A percentile compares a stretch with the other conserved stretches of the same genome.
Evolutionary conservation across 805 yeast genomes (phyloP).

Genomic region (Citeromyces matritensis): DNA sequence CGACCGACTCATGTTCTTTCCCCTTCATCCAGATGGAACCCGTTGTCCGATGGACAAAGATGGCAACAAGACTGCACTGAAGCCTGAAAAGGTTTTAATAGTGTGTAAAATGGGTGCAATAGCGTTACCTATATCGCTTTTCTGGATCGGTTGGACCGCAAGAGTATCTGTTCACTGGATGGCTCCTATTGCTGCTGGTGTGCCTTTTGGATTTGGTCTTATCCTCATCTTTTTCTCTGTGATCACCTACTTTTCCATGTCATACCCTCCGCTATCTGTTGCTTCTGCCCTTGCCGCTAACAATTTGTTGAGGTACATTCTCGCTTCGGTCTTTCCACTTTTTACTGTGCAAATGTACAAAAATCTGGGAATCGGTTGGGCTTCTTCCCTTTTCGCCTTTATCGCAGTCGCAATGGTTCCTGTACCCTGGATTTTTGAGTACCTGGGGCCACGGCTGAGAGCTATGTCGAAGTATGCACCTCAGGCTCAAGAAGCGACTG

Average conservation of each 20-base stretch:
- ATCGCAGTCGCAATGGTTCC: slow-evolving; percentile 59
- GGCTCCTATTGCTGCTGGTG: slow-evolving; percentile 63
- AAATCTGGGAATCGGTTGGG: slow-evolving; percentile 66
- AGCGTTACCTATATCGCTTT: slow-evolving; percentile 49
- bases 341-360: slow-evolving; percentile 77
- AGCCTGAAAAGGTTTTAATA: slow-evolving; percentile 47
- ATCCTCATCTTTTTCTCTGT: slow-evolving; percentile 58
- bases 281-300: slow-evolving; percentile 90
- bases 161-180: slow-evolving; percentile 53
- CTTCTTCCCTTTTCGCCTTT: slow-evolving; percentile 50
- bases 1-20: slow-evolving; percentile 35
- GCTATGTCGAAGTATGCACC: slow-evolving; percentile 41
- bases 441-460: slow-evolving; percentile 45
- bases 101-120: slow-evolving; percentile 56
- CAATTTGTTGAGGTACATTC: slow-evolving; percentile 57
- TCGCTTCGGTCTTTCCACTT: slow-evolving; percentile 73
- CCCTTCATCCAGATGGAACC: slow-evolving; percentile 48
- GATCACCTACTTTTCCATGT: slow-evolving; percentile 51
- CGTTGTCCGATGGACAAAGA: slow-evolving; percentile 36
- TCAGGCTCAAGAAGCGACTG: slow-evolving; percentile 6
- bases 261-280: slow-evolving; percentile 61
- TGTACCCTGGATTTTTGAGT: slow-evolving; percentile 56
- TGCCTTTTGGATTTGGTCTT: slow-evolving; percentile 65
- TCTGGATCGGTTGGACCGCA: slow-evolving; percentile 78
- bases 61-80: slow-evolving; percentile 36